phyloP scores from a whole-genome alignment of 108 stramenopile genomes.

The Skeletonema marinoi region DNA sequence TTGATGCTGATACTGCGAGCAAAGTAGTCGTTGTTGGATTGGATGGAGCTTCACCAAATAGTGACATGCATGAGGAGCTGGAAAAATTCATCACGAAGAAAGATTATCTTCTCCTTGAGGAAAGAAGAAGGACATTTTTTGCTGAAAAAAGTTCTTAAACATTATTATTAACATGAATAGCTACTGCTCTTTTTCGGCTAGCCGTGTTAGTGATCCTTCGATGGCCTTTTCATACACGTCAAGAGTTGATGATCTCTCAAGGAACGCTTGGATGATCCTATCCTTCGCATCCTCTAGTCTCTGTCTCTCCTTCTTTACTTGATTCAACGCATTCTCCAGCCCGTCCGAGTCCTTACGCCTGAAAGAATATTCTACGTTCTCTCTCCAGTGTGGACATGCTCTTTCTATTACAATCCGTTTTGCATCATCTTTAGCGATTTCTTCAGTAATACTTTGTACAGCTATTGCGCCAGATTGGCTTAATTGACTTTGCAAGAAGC shows the following conservation, averaged over 20 bases:
- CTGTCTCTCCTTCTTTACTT: conserved; percentile 11
- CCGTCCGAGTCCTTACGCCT: conserved; percentile 21
- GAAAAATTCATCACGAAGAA: conserved; percentile 22
- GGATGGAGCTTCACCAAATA: not conserved
- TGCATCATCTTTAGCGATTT: conserved; percentile 2
- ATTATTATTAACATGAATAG: not conserved
- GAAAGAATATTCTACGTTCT: conserved; percentile 29
- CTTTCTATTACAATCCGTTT: conserved; percentile 28
- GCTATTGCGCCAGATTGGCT: conserved; percentile 1
- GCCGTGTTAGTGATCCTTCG: conserved; percentile 13
- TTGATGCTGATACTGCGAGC: conserved; percentile 61
- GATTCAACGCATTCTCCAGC: conserved; percentile 13
- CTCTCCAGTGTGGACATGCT: conserved; percentile 30
- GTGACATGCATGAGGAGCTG: conserved; percentile 8
- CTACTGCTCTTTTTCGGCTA: not conserved
- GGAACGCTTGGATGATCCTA: conserved; percentile 30
- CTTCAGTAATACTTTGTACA: conserved; percentile 19
- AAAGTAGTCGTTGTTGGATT: conserved; percentile 50
- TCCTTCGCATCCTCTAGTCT: conserved; percentile 26
- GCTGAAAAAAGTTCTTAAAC: not conserved
- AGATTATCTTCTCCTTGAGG: conserved; percentile 24
- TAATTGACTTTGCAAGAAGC: not conserved
- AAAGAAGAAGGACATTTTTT: conserved; percentile 28
- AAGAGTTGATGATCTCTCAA: conserved; percentile 29
- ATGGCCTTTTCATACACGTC: conserved; percentile 37